phyloP scores from a whole-genome alignment of 805 yeast species.

The Candida rishiriensis region DNA sequence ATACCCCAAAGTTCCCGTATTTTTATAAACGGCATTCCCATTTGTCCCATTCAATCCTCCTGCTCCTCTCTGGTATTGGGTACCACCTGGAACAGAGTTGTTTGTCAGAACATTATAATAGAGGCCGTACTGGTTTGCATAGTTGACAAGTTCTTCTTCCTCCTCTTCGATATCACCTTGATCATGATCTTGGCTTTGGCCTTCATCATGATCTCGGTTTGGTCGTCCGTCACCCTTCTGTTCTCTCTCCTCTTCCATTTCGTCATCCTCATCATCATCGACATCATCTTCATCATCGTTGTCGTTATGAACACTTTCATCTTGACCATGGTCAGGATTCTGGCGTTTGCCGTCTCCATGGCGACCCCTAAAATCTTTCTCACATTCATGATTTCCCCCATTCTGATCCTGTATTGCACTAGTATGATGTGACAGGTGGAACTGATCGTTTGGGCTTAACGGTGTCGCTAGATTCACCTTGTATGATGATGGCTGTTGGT shows the following conservation, averaged over 20 bases:
- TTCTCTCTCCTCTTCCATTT: constrained; percentile 1
- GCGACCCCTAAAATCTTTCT: neutral
- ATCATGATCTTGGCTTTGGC: neutral
- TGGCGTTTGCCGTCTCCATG: neutral
- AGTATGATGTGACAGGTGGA: constrained; percentile 2
- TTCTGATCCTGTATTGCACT: constrained; percentile 6
- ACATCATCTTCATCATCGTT: neutral
- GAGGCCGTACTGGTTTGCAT: constrained; percentile 32
- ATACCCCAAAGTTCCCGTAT: constrained; percentile 14
- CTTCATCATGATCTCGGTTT: neutral
- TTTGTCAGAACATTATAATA: constrained; percentile 28
- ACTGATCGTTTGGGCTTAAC: constrained; percentile 1
- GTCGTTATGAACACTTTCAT: neutral
- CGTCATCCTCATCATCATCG: neutral
- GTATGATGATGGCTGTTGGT: constrained; percentile 25
- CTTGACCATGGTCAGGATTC: neutral
- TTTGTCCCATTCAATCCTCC: neutral
- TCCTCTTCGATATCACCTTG: constrained; percentile 21
- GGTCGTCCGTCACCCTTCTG: neutral
- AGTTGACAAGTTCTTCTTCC: constrained; percentile 28
- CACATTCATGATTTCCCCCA: neutral
- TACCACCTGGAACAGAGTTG: constrained; percentile 7
- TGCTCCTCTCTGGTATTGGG: constrained; percentile 3
- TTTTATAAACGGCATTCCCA: neutral
- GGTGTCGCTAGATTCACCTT: neutral